These are phyloP conservation scores for Crucihimalaya himalaica DNA, from an alignment of 345 rosid species.

Conservation along the genomic window DNA sequence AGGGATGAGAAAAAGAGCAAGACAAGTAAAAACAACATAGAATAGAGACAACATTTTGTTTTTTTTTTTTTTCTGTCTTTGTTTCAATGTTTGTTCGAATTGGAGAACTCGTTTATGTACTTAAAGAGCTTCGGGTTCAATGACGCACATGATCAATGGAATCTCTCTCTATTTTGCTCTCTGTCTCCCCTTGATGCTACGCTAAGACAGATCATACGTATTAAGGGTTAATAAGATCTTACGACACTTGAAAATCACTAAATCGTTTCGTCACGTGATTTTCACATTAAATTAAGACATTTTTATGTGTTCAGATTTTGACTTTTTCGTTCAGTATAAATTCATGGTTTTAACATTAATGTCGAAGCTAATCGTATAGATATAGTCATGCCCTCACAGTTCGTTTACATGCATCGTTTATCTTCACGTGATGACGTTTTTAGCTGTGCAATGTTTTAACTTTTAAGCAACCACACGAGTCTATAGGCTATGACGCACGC, in stretches of 20 bases:
- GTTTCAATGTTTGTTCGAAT: background rate
- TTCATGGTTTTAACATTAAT: background rate
- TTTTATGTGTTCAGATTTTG: background rate
- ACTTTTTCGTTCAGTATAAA: background rate
- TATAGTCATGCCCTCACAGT: background rate
- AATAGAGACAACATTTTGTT: slow-evolving; percentile 9
- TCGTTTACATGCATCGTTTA: background rate
- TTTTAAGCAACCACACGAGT: background rate
- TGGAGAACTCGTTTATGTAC: background rate
- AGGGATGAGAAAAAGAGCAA: slow-evolving; percentile 29
- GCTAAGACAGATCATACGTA: slow-evolving; percentile 30
- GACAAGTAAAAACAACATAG: slow-evolving; percentile 14
- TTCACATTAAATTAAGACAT: background rate
- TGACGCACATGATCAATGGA: slow-evolving; percentile 30
- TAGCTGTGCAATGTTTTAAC: background rate
- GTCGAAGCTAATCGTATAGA: background rate
- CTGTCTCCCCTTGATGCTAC: slow-evolving; percentile 13
- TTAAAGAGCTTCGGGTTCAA: slow-evolving; percentile 20
- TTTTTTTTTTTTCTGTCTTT: background rate
- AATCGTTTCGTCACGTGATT: slow-evolving; percentile 27
- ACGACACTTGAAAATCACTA: slow-evolving; percentile 28
- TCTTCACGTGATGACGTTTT: background rate
- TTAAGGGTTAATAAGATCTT: slow-evolving; percentile 25
- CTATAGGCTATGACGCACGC: too few species aligned
- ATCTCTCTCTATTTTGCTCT: background rate